Percentiles rank a stretch among this genome's conserved stretches.
These are phyloP conservation scores for Syzygium aqueum DNA, from an alignment of 345 rosid genomes.

Conservation along the genomic window DNA sequence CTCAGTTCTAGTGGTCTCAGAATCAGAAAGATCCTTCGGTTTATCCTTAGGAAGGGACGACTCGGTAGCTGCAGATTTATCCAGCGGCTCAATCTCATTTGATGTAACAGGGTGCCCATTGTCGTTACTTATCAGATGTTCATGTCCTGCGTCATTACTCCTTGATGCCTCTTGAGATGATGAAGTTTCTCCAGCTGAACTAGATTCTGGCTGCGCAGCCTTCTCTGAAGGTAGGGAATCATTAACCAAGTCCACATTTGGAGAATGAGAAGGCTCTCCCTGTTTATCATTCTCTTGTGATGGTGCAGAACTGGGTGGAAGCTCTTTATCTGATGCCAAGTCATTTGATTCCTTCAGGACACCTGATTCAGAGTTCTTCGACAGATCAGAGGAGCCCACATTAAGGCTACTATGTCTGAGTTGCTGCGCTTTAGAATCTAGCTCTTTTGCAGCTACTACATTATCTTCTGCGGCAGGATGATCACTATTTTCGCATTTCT, in stretches of 20 bases:
- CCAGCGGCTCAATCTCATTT: not conserved
- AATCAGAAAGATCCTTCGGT: constrained; percentile 26
- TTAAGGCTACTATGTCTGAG: constrained; percentile 22
- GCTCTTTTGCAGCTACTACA: not conserved
- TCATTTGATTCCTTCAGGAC: not conserved
- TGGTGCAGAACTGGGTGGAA: not conserved
- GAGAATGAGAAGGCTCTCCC: constrained; percentile 14
- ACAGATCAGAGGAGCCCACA: constrained; percentile 18
- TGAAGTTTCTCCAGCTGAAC: constrained; percentile 1
- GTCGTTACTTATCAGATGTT: not conserved
- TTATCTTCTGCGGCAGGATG: constrained; percentile 33
- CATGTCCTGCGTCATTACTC: not conserved
- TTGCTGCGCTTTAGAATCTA: not conserved
- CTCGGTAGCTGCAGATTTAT: constrained; percentile 6
- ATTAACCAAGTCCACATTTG: constrained; percentile 27
- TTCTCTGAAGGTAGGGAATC: constrained; percentile 15
- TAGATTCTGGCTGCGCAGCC: constrained; percentile 7
- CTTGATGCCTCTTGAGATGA: constrained; percentile 2
- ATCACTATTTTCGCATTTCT: constrained; percentile 17
- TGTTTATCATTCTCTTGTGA: constrained; percentile 25
- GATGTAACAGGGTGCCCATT: not conserved
- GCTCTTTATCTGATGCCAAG: constrained; percentile 20
- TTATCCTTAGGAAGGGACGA: constrained; percentile 10
- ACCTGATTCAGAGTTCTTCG: constrained; percentile 16
- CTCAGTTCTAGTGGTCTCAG: constrained; percentile 13